These are phyloP conservation scores for Diplodia corticola DNA, from an alignment of 2,329 filamentous ascomycete genomes.

Conservation along the genomic window DNA sequence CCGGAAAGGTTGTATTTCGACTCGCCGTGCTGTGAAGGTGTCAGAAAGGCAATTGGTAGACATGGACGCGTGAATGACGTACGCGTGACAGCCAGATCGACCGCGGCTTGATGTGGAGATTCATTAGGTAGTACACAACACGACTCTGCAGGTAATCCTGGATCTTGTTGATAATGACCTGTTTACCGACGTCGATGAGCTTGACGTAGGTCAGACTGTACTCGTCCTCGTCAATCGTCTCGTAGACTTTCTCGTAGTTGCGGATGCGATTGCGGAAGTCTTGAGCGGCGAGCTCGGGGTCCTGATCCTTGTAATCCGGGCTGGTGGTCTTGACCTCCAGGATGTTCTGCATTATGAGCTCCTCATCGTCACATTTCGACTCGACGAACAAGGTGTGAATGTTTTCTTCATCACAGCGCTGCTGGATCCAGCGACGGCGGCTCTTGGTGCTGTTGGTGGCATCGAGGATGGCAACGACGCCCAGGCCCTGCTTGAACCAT, in stretches of 20 bases:
- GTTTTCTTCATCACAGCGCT: constrained; percentile 71
- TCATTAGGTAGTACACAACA: constrained; percentile 98
- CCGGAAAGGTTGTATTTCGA: constrained; percentile 89
- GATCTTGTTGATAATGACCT: constrained; percentile 97
- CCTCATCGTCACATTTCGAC: constrained; percentile 93
- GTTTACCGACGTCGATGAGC: constrained; percentile 92
- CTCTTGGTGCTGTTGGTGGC: constrained; percentile 95
- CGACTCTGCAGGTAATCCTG: constrained; percentile 95
- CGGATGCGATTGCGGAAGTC: constrained; percentile 94
- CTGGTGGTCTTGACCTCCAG: constrained; percentile 95
- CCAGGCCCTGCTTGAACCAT: constrained; percentile 78
- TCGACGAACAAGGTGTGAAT: constrained; percentile 95
- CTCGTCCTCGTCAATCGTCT: constrained; percentile 89
- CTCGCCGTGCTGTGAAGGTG: constrained; percentile 77
- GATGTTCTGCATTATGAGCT: constrained; percentile 97
- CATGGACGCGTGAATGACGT: constrained; percentile 41
- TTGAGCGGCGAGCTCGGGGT: constrained; percentile 84
- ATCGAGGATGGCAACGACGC: constrained; percentile 90
- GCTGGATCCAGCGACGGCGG: constrained; percentile 86
- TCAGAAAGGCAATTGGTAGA: neutral
- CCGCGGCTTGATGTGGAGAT: constrained; percentile 92
- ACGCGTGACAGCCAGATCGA: constrained; percentile 96
- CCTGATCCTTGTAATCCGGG: constrained; percentile 90
- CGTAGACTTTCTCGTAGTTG: constrained; percentile 96
- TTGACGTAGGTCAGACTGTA: constrained; percentile 90